Base-by-base conservation (phyloP, 2,329 filamentous ascomycete species). In the Tetracladium maxilliforme region DNA sequence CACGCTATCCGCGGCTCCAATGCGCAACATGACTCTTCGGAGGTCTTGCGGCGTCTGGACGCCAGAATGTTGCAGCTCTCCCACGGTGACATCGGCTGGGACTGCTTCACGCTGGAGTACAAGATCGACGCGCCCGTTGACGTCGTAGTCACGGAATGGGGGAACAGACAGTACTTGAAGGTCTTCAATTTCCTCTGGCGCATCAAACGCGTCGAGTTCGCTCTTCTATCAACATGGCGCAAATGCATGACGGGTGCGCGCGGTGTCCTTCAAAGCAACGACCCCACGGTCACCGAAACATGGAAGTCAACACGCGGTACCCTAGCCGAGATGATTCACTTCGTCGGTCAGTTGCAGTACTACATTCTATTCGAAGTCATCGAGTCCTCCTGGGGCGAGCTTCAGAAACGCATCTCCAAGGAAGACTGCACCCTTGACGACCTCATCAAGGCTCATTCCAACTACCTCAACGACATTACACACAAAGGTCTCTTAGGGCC, bases 181-280 rank as follows among this genome's bases (percentile, higher is more conserved):
- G 83, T 98, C 7, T 98, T 98, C 66, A 98, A 98, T 52, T 94
- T 98, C 44, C 65, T 98, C 4, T 98, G 90, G 87, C 77, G 90
- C 33, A 83, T 98, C 43, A 98, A 98, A 54, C 77, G 90, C 15
- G 90, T 98, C 25, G 90, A 98, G 44, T 98, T 95, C 43, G 86
- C 82, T 0, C 67, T 98, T 2, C 70, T 78, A 5, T 83, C 79
- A 9, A 90, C 83, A 20, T 98, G 90, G 86, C 74, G 90, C 29
- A 79, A 86, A 36, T 92, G 80, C 51, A 95, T 94, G 73, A 98
- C 90, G 0, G 90, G 90, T 22, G 73, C 86, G 4, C 70, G 90
- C 31, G 84, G 87, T n/a, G 84, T 95, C 1, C 66, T 98, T 6
- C 71, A 77, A 37, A 29, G 70, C 16, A 67, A 79, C 4, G 74